Evolutionary conservation across 2,329 filamentous ascomycete genomes (phyloP), one percentile per base, ranked within the genome.

Genomic region (Arthrobotrys megalospora): DNA sequence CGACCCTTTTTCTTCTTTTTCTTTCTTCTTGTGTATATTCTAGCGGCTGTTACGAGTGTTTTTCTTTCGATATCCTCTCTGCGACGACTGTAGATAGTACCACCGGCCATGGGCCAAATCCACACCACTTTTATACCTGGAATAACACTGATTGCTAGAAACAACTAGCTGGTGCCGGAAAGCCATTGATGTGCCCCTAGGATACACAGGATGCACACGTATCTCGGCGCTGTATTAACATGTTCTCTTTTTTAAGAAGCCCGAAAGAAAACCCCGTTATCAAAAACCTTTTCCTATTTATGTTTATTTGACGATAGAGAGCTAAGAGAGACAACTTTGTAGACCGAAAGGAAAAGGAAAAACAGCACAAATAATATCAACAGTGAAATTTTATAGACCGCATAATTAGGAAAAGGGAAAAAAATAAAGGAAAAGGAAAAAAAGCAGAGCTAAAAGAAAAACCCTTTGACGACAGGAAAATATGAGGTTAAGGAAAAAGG

Each of bases 261-360:
- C 52, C 52, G 38, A 58, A 48, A 58, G 16, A 38, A 50, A 38
- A 38, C 7, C 16, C 11, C 5, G 43, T 67, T 52, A 66, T 66
- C 43, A 55, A 53, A 53, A 34, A 67, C 53, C 70, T 77, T 76
- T 77, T 77, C 73, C 73, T 66, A 65, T 77, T 67, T 62, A 71
- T 67, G 50, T 71, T 69, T 67, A 62, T 76, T 55, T 65, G 58
- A 70, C 62, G 36, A 69, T 36, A 65, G 58, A 65, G 58, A 68
- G 55, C 45, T 64, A 63, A 68, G 48, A 19, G 41, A 68, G 34
- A 60, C 41, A 48, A 77, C 58, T 70, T 77, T 71, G 52, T 52
- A 62, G 67, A 62, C 47, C 52, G 48, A 52, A 58, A 58, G 52
- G 53, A 76, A 16, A 60, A 65, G 60, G 45, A 43, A 50, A 64